phyloP scores from a whole-genome alignment of 2,329 filamentous ascomycete genomes.

The Magnaporthiopsis incrustans region DNA sequence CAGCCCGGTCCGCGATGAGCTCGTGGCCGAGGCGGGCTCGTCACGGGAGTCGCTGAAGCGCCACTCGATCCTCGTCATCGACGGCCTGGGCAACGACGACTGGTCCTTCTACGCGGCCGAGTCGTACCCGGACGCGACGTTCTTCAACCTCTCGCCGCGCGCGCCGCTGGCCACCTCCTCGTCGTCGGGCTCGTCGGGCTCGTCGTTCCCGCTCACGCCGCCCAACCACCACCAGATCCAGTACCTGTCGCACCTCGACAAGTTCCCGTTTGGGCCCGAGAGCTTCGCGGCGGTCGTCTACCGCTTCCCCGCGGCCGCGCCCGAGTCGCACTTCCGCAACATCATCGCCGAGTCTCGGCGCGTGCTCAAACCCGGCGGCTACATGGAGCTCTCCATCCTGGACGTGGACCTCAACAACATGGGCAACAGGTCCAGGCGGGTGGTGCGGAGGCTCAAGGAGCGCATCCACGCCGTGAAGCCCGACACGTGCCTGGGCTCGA shows the following conservation, averaged over 20 bases:
- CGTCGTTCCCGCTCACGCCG: constrained; percentile 48
- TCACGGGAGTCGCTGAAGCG: constrained; percentile 35
- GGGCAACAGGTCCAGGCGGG: constrained; percentile 61
- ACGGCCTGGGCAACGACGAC: constrained; percentile 79
- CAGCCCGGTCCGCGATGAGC: constrained; percentile 67
- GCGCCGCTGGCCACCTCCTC: constrained; percentile 32
- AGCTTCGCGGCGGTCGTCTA: constrained; percentile 72
- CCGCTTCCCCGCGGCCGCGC: constrained; percentile 64
- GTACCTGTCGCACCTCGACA: constrained; percentile 52
- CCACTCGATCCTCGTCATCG: constrained; percentile 65
- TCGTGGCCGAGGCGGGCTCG: constrained; percentile 41
- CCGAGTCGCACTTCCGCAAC: constrained; percentile 61
- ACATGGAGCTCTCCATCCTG: constrained; percentile 69
- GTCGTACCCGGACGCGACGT: constrained; percentile 65
- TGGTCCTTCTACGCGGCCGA: constrained; percentile 84
- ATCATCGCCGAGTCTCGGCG: constrained; percentile 68
- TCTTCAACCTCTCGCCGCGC: constrained; percentile 66
- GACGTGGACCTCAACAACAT: constrained; percentile 79
- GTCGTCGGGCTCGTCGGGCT: constrained; percentile 10
- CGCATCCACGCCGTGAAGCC: constrained; percentile 47
- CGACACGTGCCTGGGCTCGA: constrained; percentile 51
- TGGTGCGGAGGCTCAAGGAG: constrained; percentile 65
- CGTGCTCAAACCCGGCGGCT: constrained; percentile 69
- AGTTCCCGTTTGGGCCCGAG: constrained; percentile 67
- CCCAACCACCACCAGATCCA: constrained; percentile 70